Base-by-base conservation (phyloP, 352 stramenopile genomes). In the Phytophthora citricola region DNA sequence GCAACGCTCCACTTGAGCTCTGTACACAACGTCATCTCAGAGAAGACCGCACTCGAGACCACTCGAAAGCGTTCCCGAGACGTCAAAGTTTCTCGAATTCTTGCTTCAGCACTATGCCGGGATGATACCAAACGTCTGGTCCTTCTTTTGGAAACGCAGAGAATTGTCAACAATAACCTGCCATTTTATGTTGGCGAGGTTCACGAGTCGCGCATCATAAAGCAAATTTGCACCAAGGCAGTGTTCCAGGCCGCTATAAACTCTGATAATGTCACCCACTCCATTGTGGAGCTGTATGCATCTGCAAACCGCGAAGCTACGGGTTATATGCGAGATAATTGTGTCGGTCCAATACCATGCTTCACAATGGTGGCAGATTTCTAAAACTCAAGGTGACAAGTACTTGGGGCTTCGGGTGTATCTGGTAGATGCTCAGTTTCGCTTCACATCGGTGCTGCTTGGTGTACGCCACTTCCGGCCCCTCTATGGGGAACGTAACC, bases 391-490 rank as follows among this genome's bases (percentile, higher is more conserved):
- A 32, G 10, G 43, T 7, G 75, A 74, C 44, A 75, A 45, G 17
- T 32, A 50, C 49, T 77, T 75, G n/a, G 71, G 61, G 3, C 50
- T 82, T n/a, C n/a, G 36, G 17, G 58, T 74, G 1, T 71, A 66
- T n/a, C 22, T 36, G 5, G 17, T 63, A 38, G 5, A 73, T 11
- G 15, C 72, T 75, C 10, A 82, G 41, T 36, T 38, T 38, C 24
- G 22, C 1, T 51, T 51, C 24, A 51, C 34, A 4, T 49, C 20
- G 8, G 10, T 51, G 8, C 29, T 51, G 5, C 44, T 51, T 2
- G 44, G 44, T 22, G 26, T 36, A 20, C 11, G 44, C 20, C 44
- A 50, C 12, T 20, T 50, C 36, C 11, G 24, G 1, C 24, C 44
- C 1, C 27, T 9, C 1, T 50, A 50, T n/a, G 44, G 44, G 3